Evolutionary conservation across 192 early-diverging fungal genomes (phyloP), one percentile per base, ranked within the genome.

Genomic region (Radiomyces spectabilis): DNA sequence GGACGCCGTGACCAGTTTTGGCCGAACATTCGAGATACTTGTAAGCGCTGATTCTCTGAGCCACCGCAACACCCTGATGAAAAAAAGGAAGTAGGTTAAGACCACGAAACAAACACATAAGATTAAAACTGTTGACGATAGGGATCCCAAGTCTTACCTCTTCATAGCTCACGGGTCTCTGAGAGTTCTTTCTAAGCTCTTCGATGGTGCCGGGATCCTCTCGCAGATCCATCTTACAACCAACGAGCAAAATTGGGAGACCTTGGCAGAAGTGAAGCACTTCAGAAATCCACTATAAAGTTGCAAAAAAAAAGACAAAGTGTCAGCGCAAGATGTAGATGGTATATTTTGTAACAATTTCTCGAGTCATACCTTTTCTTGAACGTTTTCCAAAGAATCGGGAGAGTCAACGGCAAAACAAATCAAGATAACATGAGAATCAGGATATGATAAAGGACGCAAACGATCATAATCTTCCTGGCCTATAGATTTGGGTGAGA

Each of bases 381-480:
- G 68, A 24, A 93, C 81, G 65, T 91, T 95, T 25, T 92, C 87
- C 51, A 90, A 83, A 35, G 86, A 87, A 59, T 84, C 81, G 22
- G 82, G 82, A 21, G 87, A 84, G 59, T 87, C 89, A 42, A 97
- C 82, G 46, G 89, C 82, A 63, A 95, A 97, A 72, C 89, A 92
- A 58, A 98, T 90, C 52, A 98, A 73, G 51, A 98, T 87, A 40
- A 94, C 89, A 71, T 95, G 81, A 16, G 91, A 86, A 66, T 91
- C 92, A 8, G 92, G 86, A 64, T 97, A 98, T 19, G 88, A 92
- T 52, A 96, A 75, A 16, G 88, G 85, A 35, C 94, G 85, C 60
- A 98, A 73, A 53, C 92, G 88, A 75, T 97, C 93, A 63, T 95
- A 95, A 68, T 98, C 95, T 74, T 97, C 93, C 59, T 95, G 93